These are phyloP conservation scores for Penicillium frequentans DNA, from an alignment of 2,329 filamentous ascomycete genomes.

Conservation along the genomic window DNA sequence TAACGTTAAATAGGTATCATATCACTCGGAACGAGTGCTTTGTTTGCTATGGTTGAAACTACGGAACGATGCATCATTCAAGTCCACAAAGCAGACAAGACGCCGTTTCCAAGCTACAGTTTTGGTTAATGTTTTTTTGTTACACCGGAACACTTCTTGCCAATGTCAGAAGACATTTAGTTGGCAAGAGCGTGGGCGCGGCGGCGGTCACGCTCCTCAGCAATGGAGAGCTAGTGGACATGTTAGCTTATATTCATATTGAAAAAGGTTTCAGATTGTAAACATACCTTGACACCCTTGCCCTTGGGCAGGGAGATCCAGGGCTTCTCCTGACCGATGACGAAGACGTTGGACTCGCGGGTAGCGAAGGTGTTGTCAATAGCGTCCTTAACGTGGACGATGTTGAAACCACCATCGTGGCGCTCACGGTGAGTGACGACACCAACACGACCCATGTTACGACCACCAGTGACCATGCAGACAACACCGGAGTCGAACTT, in stretches of 20 bases:
- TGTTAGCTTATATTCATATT: slow-evolving; percentile 19
- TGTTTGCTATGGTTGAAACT: slow-evolving; percentile 36
- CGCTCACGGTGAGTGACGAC: slow-evolving; percentile 99
- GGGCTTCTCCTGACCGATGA: slow-evolving; percentile 97
- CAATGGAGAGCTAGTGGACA: slow-evolving; percentile 73
- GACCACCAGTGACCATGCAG: slow-evolving; percentile 98
- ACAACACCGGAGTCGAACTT: slow-evolving; percentile 98
- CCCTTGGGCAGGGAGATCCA: slow-evolving; percentile 99
- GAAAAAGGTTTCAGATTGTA: background rate
- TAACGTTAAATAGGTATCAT: slow-evolving; percentile 33
- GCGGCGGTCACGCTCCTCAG: slow-evolving; percentile 98
- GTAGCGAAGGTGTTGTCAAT: slow-evolving; percentile 99
- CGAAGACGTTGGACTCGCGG: slow-evolving; percentile 99
- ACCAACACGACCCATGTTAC: slow-evolving; percentile 99
- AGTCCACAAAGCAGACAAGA: slow-evolving; percentile 40
- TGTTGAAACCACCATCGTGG: slow-evolving; percentile 99
- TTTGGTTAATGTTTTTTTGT: slow-evolving; percentile 30
- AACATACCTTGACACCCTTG: slow-evolving; percentile 89
- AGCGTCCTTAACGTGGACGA: slow-evolving; percentile 99
- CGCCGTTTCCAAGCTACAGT: slow-evolving; percentile 33
- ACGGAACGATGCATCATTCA: slow-evolving; percentile 33
- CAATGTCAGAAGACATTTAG: slow-evolving; percentile 38
- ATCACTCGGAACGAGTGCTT: slow-evolving; percentile 30
- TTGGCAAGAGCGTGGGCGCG: slow-evolving; percentile 66
- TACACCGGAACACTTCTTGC: slow-evolving; percentile 19